Conservation (phyloP, 305 asterid genomes). For the Petunia hybrid region DNA sequence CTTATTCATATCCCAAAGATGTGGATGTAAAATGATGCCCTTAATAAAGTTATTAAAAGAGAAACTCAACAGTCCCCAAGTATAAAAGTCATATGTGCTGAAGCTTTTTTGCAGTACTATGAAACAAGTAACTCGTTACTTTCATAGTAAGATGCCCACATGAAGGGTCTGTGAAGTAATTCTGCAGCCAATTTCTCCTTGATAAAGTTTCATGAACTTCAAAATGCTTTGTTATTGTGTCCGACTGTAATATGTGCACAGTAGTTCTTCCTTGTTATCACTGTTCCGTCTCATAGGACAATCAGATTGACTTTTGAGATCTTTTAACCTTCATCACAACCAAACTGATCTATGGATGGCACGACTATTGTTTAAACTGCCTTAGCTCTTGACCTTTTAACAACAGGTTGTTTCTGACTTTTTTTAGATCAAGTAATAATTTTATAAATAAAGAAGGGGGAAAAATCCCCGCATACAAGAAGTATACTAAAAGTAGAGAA, state of each 20-base stretch:
- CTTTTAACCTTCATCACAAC: background rate
- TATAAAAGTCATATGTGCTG: background rate
- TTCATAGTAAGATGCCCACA: background rate
- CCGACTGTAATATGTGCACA: background rate
- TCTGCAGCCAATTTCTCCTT: constrained; percentile 4
- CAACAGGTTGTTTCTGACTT: no score
- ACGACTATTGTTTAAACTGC: background rate
- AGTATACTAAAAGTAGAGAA: no score
- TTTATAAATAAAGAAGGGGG: no score
- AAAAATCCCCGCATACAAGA: no score
- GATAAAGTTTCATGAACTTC: background rate
- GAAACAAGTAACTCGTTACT: constrained; percentile 5
- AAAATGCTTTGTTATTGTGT: background rate
- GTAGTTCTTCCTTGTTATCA: background rate
- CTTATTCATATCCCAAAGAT: background rate
- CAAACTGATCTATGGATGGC: background rate
- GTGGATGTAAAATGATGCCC: background rate
- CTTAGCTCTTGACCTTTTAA: background rate
- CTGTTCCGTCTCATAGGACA: background rate
- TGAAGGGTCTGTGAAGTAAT: constrained; percentile 19
- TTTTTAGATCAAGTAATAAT: no score
- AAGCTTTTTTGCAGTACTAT: background rate
- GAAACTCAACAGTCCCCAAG: constrained; percentile 6
- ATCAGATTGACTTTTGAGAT: background rate
- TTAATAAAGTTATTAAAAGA: background rate